Evolutionary conservation across 2,329 filamentous ascomycete genomes (phyloP), one percentile per base, ranked within the genome.

Genomic region (Colletotrichum coccodes): DNA sequence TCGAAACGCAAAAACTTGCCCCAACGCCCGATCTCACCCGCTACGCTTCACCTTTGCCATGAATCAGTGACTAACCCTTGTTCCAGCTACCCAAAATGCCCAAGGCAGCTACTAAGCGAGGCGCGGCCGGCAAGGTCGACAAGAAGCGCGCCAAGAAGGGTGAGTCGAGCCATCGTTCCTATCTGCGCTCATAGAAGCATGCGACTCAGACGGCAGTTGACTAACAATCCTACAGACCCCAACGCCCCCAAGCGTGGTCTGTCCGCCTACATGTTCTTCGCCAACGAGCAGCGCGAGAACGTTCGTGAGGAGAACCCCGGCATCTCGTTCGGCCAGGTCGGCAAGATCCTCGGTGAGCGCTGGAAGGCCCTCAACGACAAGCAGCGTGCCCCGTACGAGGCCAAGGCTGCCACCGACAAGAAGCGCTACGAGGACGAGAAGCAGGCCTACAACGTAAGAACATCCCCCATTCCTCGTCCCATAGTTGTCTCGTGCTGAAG

Each of bases 191-290:
- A 6, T 16, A n/a, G 30, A 30, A 11, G 8, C 23, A n/a, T n/a
- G 16, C 23, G 18, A 18, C 1, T 12, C 12, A 7, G n/a, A n/a
- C n/a, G n/a, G 5, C 26, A 21, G 23, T 3, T 26, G 6, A 32
- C 73, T 71, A 44, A 73, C 60, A 67, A 9, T 4, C 2, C 23
- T 18, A 9, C 77, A 97, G 95, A 98, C 84, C 94, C 94, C 84
- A 98, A 98, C 85, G 95, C 95, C 70, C 96, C 96, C 82, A 99
- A 98, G 94, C 94, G 96, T 84, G 96, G 95, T 87, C 94, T 99
- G 58, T 98, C 96, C 61, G 96, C 96, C 73, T 99, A 99, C 91
- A 99, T 99, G 96, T 98, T 98, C 92, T 99, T 98, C 82, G 96
- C 96, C 90, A 98, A 98, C 80, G 96, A 98, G 85, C 94, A 98